Evolutionary conservation across 1,284 basidiomycete genomes (phyloP).

Genomic region (Cerrena zonata): DNA sequence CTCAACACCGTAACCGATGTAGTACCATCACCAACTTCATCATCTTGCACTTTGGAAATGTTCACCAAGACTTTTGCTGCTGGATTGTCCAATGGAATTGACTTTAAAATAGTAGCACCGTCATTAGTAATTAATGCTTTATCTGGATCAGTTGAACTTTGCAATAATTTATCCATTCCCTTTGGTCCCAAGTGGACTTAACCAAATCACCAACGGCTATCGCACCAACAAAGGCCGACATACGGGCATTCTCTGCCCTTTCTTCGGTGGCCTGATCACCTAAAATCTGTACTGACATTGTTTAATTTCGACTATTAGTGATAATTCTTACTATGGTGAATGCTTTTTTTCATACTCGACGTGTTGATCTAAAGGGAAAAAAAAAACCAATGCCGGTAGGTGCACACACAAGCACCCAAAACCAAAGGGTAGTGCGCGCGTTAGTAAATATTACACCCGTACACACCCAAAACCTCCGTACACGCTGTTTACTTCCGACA

Average conservation of each 20-base stretch:
- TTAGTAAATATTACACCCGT: too few relatives aligned
- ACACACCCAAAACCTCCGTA: too few relatives aligned
- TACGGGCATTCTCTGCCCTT: slow-evolving; percentile 96
- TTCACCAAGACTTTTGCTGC: slow-evolving; percentile 99
- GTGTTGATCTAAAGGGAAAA: too few relatives aligned
- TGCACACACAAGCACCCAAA: too few relatives aligned
- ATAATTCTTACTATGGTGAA: too few relatives aligned
- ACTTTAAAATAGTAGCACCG: slow-evolving; percentile 96
- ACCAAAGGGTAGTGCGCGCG: too few relatives aligned
- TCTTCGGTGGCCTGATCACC: slow-evolving; percentile 96
- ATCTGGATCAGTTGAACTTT: slow-evolving; percentile 86
- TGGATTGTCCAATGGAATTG: slow-evolving; percentile 96
- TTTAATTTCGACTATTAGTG: too few relatives aligned
- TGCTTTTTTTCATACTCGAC: too few relatives aligned
- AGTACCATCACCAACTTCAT: slow-evolving; percentile 97
- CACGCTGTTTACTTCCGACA: too few relatives aligned
- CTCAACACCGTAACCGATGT: slow-evolving; percentile 92
- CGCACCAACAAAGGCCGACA: slow-evolving; percentile 96
- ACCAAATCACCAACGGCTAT: slow-evolving; percentile 95
- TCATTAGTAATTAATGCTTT: slow-evolving; percentile 98
- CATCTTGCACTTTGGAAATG: slow-evolving; percentile 99
- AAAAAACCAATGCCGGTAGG: too few relatives aligned
- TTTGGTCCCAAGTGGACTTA: slow-evolving; percentile 98
- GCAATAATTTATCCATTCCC: slow-evolving; percentile 93
- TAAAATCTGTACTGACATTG: too few relatives aligned